Evolutionary conservation across 495 filamentous ascomycete genomes (phyloP).

Genomic region (Penicillium paxilli): DNA sequence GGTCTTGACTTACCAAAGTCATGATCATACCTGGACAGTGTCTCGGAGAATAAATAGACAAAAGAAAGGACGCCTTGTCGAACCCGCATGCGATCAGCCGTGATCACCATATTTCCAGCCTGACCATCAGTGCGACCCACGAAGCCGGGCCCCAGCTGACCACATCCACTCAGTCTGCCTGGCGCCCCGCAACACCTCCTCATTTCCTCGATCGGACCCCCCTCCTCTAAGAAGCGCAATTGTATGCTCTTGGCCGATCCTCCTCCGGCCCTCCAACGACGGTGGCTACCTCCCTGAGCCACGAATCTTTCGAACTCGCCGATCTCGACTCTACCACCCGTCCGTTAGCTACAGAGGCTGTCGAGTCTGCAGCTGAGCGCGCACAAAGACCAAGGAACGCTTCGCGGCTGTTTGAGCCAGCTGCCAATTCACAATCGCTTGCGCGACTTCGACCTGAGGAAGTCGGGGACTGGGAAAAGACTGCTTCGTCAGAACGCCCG

Average conservation of each 20-base stretch:
- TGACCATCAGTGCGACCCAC: slow-evolving; percentile 27
- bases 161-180: slow-evolving; percentile 16
- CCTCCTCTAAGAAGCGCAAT: slow-evolving; percentile 8
- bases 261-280: slow-evolving; percentile 25
- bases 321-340: slow-evolving; percentile 28
- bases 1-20: not conserved
- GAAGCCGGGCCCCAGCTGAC: slow-evolving; percentile 18
- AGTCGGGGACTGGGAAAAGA: slow-evolving; percentile 17
- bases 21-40: not conserved
- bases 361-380: slow-evolving; percentile 4
- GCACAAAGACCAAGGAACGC: not conserved
- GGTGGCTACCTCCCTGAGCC: slow-evolving; percentile 26
- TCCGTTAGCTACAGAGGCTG: slow-evolving; percentile 9
- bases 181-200: slow-evolving; percentile 17
- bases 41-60: slow-evolving; percentile 18
- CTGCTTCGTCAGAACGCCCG: slow-evolving; percentile 5
- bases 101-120: slow-evolving; percentile 11
- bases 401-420: slow-evolving; percentile 7
- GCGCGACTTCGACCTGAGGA: slow-evolving; percentile 5
- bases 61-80: slow-evolving; percentile 9
- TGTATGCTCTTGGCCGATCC: slow-evolving; percentile 17
- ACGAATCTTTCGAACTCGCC: slow-evolving; percentile 39
- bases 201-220: slow-evolving; percentile 11
- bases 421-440: slow-evolving; percentile 13
- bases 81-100: slow-evolving; percentile 6